phyloP scores from a whole-genome alignment of 495 filamentous ascomycete species.

The Corynascus novoguineensis region DNA sequence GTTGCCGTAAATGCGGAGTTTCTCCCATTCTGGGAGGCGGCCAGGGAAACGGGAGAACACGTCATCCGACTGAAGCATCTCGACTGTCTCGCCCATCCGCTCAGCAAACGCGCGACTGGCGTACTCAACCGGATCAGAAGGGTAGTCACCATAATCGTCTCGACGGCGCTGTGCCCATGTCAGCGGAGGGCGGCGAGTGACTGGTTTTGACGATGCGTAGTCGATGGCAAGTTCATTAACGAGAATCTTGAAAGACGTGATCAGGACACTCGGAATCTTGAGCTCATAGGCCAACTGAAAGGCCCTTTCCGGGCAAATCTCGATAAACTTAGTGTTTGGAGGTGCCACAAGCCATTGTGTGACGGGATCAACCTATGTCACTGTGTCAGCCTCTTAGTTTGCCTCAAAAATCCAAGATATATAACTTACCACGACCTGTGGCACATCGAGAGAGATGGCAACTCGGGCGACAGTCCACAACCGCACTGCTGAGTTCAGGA shows the following conservation, averaged over 20 bases:
- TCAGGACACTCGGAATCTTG: slow-evolving; percentile 31
- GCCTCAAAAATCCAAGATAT: background rate
- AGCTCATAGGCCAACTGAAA: slow-evolving; percentile 39
- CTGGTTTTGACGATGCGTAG: slow-evolving; percentile 49
- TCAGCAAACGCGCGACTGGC: slow-evolving; percentile 24
- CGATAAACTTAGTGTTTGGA: slow-evolving; percentile 41
- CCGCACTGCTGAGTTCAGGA: slow-evolving; percentile 60
- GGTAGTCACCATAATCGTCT: slow-evolving; percentile 32
- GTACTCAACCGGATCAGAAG: slow-evolving; percentile 30
- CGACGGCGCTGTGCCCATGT: slow-evolving; percentile 25
- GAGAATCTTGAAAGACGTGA: slow-evolving; percentile 38
- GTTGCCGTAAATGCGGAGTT: slow-evolving; percentile 4
- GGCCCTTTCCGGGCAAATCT: slow-evolving; percentile 42
- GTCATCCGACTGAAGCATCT: slow-evolving; percentile 16
- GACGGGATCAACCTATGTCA: slow-evolving; percentile 23
- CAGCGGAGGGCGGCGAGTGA: background rate
- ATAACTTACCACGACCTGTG: slow-evolving; percentile 35
- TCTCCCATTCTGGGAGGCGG: slow-evolving; percentile 18
- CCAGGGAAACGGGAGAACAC: slow-evolving; percentile 14
- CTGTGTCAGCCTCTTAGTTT: slow-evolving; percentile 1
- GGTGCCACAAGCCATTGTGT: slow-evolving; percentile 41
- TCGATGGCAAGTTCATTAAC: slow-evolving; percentile 53
- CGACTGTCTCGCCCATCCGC: slow-evolving; percentile 17
- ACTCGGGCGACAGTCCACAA: slow-evolving; percentile 58
- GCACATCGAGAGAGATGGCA: slow-evolving; percentile 53